Evolutionary conservation across 768 basidiomycete genomes (phyloP), one percentile per base, ranked within the genome.

Genomic region (Auriscalpium orientale): DNA sequence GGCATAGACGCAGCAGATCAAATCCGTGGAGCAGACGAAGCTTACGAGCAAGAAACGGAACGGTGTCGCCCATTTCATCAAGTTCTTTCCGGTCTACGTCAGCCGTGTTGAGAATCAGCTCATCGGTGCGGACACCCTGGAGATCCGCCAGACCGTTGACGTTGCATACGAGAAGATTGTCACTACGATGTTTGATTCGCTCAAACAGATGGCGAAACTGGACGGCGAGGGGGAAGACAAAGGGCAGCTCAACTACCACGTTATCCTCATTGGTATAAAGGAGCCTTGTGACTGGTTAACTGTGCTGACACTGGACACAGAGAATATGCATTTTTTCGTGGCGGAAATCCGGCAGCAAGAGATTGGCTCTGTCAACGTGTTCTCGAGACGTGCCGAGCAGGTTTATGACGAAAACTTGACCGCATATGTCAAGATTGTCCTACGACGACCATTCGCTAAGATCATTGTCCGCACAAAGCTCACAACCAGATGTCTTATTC

Each of bases 121-220:
- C 18, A 73, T 86, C 48, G 87, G 85, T 9, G 81, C 84, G 10
- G 86, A 90, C 62, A 80, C 75, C 4, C 76, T 93, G 55, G 89
- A 89, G 64, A 85, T 95, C 59, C 83, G 95, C 35, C 72, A 73
- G 9, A 80, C 72, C 49, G 89, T 97, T 36, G 88, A 98, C 65
- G 72, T 75, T 5, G 87, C 90, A 0, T 97, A 98, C 66, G 93
- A 95, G 67, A 83, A 78, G 62, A 89, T 98, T 45, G 88, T 93
- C 38, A 84, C 87, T 58, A 77, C 85, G 45, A 97, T 98, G 82
- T 95, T 98, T 65, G 94, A 92, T 46, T 87, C 84, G 13, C 70
- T 98, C 58, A 94, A 93, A 70, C 93, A 95, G 58, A 91, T 98
- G 82, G 95, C 95, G 11, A 98, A 97, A 69, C 73, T 95, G 78